phyloP scores from a whole-genome alignment of 306 rosid species.

The Spatholobus suberectus region DNA sequence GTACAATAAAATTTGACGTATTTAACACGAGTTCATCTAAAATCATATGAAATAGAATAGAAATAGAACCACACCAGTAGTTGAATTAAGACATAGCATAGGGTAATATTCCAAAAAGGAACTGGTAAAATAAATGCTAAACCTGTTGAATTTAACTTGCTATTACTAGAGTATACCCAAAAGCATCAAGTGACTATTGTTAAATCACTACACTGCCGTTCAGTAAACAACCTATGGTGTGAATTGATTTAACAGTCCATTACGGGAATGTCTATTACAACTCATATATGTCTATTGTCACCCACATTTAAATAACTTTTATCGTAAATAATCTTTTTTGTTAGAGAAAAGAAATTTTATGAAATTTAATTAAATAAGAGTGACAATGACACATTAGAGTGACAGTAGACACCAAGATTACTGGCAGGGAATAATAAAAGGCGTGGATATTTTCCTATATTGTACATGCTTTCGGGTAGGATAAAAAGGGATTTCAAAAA shows the following conservation, averaged over 20 bases:
- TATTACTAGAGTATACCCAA: background rate
- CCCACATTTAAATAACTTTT: background rate
- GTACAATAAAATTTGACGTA: background rate
- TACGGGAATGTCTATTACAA: background rate
- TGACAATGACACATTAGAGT: conserved; percentile 10
- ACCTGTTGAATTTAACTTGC: background rate
- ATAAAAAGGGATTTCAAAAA: background rate
- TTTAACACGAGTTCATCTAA: background rate
- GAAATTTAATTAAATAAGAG: background rate
- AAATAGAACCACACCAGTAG: background rate
- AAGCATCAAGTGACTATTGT: background rate
- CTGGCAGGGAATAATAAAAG: background rate
- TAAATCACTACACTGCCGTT: conserved; percentile 9
- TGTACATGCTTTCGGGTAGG: conserved; percentile 40
- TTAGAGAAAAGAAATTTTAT: background rate
- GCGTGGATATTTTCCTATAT: conserved; percentile 27
- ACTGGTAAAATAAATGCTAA: background rate
- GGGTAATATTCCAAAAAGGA: background rate
- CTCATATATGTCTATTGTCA: background rate
- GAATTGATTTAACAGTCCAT: conserved; percentile 12
- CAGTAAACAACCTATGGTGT: conserved; percentile 21
- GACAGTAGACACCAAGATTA: background rate
- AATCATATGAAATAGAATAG: conserved; percentile 6
- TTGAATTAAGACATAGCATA: conserved; percentile 24
- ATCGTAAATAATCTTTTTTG: background rate